phyloP scores from a whole-genome alignment of 2,329 filamentous ascomycete species.

The Pleoardoris graminearum region DNA sequence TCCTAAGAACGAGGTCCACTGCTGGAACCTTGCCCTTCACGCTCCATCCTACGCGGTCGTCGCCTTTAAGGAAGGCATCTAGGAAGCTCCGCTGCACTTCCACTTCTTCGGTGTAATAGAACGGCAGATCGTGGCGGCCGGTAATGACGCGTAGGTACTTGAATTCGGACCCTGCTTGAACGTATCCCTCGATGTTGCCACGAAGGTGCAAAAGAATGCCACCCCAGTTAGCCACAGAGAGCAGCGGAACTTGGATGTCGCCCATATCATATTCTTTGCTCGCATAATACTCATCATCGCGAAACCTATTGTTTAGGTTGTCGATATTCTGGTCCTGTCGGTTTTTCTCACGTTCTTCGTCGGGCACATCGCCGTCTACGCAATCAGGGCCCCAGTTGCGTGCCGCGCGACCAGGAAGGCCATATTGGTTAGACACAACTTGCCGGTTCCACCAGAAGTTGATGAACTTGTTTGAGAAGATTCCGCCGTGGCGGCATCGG shows the following conservation, averaged over 20 bases:
- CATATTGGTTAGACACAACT: conserved; percentile 70
- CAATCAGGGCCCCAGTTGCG: conserved; percentile 60
- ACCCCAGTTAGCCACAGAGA: conserved; percentile 72
- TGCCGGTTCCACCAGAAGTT: conserved; percentile 69
- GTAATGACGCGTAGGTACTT: conserved; percentile 73
- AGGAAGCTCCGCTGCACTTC: conserved; percentile 69
- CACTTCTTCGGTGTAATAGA: conserved; percentile 71
- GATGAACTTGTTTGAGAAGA: conserved; percentile 43
- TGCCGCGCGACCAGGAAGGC: conserved; percentile 54
- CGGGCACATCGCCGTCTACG: conserved; percentile 61
- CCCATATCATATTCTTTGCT: conserved; percentile 66
- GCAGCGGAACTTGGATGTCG: conserved; percentile 68
- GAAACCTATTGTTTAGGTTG: conserved; percentile 54
- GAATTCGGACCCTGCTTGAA: conserved; percentile 64
- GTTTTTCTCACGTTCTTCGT: conserved; percentile 56
- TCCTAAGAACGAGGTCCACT: conserved; percentile 64
- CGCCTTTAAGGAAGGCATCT: conserved; percentile 70
- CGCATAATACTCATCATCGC: conserved; percentile 66
- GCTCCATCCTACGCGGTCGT: conserved; percentile 66
- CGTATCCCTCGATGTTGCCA: conserved; percentile 69
- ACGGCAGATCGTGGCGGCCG: conserved; percentile 71
- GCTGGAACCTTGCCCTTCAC: conserved; percentile 60
- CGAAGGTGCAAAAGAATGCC: conserved; percentile 70
- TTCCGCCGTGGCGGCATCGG: conserved; percentile 47
- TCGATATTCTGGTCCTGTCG: conserved; percentile 46